These are phyloP conservation scores for Lecanicillium sp. DNA, from an alignment of 2,329 filamentous ascomycete species.

Conservation along the genomic window DNA sequence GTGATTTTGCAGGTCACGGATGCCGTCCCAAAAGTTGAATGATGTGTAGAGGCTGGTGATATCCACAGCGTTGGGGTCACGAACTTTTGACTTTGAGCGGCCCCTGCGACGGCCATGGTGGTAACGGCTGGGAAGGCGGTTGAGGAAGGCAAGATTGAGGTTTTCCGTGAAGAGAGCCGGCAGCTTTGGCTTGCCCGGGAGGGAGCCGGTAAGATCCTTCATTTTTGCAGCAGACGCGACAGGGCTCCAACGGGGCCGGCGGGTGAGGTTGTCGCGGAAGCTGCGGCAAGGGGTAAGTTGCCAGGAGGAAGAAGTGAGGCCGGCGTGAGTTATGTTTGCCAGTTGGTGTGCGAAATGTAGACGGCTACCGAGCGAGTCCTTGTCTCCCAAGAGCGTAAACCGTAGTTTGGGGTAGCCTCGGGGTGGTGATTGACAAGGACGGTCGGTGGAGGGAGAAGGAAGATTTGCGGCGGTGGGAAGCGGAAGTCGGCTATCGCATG, in stretches of 20 bases:
- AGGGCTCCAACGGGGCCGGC: neutral
- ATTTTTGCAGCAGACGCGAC: conserved; percentile 17
- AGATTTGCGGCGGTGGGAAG: neutral
- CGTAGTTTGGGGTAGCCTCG: no score
- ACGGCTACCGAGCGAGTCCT: no score
- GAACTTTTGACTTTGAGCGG: conserved; percentile 29
- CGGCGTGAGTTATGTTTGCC: no score
- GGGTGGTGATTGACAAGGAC: no score
- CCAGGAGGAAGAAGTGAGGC: neutral
- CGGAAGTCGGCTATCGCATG: conserved; percentile 6
- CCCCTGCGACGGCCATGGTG: conserved; percentile 28
- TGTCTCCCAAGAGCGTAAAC: no score
- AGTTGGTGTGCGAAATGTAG: no score
- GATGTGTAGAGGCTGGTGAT: conserved; percentile 74
- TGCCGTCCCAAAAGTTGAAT: conserved; percentile 69
- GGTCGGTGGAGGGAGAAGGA: neutral
- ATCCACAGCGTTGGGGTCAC: conserved; percentile 38
- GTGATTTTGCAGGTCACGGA: conserved; percentile 68
- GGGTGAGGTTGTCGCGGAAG: neutral
- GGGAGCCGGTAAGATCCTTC: conserved; percentile 29
- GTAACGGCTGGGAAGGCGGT: conserved; percentile 32
- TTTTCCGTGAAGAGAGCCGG: conserved; percentile 32
- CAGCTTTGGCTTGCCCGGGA: conserved; percentile 32
- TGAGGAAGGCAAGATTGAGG: conserved; percentile 33
- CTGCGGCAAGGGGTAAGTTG: neutral